phyloP scores from a whole-genome alignment of 495 filamentous ascomycete species.

The Tuber indicum region DNA sequence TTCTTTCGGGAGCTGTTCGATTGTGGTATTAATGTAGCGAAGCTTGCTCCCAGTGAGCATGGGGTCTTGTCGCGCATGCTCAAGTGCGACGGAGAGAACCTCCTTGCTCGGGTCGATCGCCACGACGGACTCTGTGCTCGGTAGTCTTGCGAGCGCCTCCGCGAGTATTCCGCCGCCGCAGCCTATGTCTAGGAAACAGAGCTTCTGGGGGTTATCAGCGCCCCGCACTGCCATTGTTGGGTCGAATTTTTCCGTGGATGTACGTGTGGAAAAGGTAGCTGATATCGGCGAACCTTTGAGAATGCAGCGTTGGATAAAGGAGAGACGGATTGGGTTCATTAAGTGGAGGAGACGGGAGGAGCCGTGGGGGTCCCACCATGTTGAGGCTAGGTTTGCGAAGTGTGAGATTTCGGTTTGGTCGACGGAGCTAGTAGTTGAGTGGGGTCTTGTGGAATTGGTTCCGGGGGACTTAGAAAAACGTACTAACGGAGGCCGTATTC shows the following conservation, averaged over 20 bases:
- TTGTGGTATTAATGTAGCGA: conserved; percentile 57
- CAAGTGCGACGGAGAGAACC: conserved; percentile 71
- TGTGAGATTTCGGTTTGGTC: conserved; percentile 83
- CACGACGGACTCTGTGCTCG: conserved; percentile 59
- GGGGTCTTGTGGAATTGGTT: neutral
- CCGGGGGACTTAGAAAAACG: neutral
- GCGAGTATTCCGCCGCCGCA: conserved; percentile 97
- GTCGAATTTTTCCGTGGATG: conserved; percentile 10
- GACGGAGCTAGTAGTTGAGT: conserved; percentile 58
- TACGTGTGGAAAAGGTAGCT: conserved; percentile 26
- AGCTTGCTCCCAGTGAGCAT: conserved; percentile 53
- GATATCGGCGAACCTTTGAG: conserved; percentile 45
- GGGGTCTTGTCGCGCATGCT: conserved; percentile 65
- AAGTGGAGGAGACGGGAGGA: conserved; percentile 86
- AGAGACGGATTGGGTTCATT: conserved; percentile 95
- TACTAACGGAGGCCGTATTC: neutral
- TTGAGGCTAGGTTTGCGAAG: conserved; percentile 84
- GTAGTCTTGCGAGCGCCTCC: conserved; percentile 76
- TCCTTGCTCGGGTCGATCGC: conserved; percentile 76
- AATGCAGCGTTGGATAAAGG: conserved; percentile 72
- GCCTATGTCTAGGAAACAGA: conserved; percentile 83
- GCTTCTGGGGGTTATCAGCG: conserved; percentile 22
- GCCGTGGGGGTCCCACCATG: conserved; percentile 97
- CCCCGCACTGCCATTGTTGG: conserved; percentile 35
- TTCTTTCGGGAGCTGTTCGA: conserved; percentile 22